Base-by-base conservation (phyloP, 1,284 basidiomycete species). In the Trichosporon sp. region DNA sequence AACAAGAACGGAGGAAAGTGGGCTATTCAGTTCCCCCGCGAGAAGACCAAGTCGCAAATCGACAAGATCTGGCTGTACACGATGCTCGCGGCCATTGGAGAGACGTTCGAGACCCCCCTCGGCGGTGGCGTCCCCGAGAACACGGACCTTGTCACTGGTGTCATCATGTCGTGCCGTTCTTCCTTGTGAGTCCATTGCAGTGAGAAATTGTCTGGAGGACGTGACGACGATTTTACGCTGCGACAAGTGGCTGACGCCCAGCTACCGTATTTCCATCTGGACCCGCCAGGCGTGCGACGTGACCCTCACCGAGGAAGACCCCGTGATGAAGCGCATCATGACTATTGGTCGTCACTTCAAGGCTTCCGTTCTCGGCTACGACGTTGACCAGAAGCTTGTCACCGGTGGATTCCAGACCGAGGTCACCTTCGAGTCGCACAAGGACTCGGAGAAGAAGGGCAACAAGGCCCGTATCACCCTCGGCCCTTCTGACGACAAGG, bases 61-160 rank as follows among this genome's bases (percentile, higher is more conserved):
- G 96, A 99, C 84, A 91, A 90, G 80, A 93, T 95, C 89, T 99
- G 97, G 96, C 88, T 99, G 64, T 95, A 95, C 85, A 98, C 96
- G 51, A 95, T 97, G 94, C 88, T 97, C 70, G 93, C 95, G 68
- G 94, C 95, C 27, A 97, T 98, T 74, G 95, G 95, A 63, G 95
- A 97, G 84, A 97, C 93, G 0, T 96, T 96, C 80, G 95, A 97
- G 83, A 92, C 93, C 7, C 88, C 90, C 65, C 79, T 83, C 51
- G 73, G 79, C 34, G 73, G 77, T 58, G 69, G 74, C 11, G 85
- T 89, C 44, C 76, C 78, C 13, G 68, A 68, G 35, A 80, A 85
- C 73, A 81, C 85, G 32, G 88, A 87, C 78, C 87, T 95, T 70
- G 92, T 98, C 74, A 97, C 94, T 0, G 95, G 96, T 68, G 95